Evolutionary conservation across 352 stramenopile genomes (phyloP).

Genomic region (Phytophthora cactorum): DNA sequence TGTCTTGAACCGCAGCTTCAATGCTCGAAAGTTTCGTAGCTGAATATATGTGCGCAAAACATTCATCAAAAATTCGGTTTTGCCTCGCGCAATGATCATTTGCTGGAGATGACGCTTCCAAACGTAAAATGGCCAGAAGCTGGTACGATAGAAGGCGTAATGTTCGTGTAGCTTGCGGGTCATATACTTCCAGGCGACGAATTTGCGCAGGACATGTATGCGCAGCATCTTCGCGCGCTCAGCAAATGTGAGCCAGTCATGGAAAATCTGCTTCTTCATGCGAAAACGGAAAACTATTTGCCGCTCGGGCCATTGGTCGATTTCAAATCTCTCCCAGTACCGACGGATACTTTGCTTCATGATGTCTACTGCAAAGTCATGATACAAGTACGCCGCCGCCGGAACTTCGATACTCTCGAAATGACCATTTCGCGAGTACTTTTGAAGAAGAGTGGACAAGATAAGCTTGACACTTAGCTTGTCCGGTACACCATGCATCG

Average conservation of each 20-base stretch:
- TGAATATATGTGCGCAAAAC: constrained; percentile 67
- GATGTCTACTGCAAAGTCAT: constrained; percentile 57
- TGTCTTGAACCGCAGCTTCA: constrained; percentile 39
- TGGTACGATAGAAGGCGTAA: constrained; percentile 62
- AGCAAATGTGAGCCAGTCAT: constrained; percentile 55
- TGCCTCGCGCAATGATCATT: constrained; percentile 67
- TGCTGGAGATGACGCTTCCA: constrained; percentile 81
- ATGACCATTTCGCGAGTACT: constrained; percentile 82
- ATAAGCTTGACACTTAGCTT: constrained; percentile 59
- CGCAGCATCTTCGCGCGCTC: constrained; percentile 47
- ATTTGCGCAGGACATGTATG: constrained; percentile 57
- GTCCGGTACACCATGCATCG: constrained; percentile 26
- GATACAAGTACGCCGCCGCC: constrained; percentile 57
- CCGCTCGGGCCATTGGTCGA: constrained; percentile 62
- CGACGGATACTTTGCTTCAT: constrained; percentile 53
- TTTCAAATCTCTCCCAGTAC: constrained; percentile 48
- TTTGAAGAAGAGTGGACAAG: constrained; percentile 70
- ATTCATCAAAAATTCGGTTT: constrained; percentile 59
- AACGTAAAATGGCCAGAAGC: constrained; percentile 85
- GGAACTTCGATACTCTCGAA: constrained; percentile 66
- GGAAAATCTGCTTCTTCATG: constrained; percentile 59
- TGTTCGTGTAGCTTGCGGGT: constrained; percentile 54
- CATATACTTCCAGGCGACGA: constrained; percentile 68
- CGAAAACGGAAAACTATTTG: constrained; percentile 69
- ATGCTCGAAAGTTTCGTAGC: constrained; percentile 59